Conservation (phyloP, 169 alveolate genomes). For the Plasmodium chabaudi region DNA sequence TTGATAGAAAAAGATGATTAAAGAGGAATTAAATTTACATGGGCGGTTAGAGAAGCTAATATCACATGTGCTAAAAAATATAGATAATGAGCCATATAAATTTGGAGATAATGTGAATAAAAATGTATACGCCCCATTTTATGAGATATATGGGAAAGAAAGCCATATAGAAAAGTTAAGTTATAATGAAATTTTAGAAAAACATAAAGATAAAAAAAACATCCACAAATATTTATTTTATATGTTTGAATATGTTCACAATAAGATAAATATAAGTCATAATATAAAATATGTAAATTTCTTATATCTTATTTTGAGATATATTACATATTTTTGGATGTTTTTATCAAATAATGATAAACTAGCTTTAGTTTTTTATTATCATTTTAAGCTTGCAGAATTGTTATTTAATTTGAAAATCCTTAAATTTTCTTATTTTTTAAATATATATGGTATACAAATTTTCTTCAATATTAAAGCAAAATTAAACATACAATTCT, state of each 20-base stretch:
- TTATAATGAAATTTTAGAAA: constrained; percentile 31
- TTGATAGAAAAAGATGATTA: constrained; percentile 12
- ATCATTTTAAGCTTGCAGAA: constrained; percentile 59
- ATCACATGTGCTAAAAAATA: constrained; percentile 38
- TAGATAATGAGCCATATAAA: constrained; percentile 34
- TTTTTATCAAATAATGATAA: constrained; percentile 47
- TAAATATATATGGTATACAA: constrained; percentile 36
- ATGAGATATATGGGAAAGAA: constrained; percentile 56
- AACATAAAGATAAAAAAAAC: constrained; percentile 38
- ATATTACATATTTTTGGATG: constrained; percentile 66
- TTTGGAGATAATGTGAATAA: constrained; percentile 32
- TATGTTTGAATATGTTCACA: constrained; percentile 49
- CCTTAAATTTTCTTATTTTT: constrained; percentile 39
- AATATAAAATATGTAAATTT: constrained; percentile 56
- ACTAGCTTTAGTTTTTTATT: constrained; percentile 54
- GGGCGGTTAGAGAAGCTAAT: constrained; percentile 44
- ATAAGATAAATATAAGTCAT: constrained; percentile 32
- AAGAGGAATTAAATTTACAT: constrained; percentile 8
- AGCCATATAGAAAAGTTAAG: constrained; percentile 34
- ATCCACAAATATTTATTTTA: constrained; percentile 59
- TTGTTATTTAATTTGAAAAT: constrained; percentile 38
- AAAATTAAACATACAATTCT: constrained; percentile 34
- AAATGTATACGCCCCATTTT: constrained; percentile 46
- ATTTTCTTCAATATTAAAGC: constrained; percentile 44
- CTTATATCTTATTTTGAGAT: constrained; percentile 49